Evolutionary conservation across 1,284 basidiomycete species (phyloP), one percentile per base, ranked within the genome.

Genomic region (Inonotus obliquus): DNA sequence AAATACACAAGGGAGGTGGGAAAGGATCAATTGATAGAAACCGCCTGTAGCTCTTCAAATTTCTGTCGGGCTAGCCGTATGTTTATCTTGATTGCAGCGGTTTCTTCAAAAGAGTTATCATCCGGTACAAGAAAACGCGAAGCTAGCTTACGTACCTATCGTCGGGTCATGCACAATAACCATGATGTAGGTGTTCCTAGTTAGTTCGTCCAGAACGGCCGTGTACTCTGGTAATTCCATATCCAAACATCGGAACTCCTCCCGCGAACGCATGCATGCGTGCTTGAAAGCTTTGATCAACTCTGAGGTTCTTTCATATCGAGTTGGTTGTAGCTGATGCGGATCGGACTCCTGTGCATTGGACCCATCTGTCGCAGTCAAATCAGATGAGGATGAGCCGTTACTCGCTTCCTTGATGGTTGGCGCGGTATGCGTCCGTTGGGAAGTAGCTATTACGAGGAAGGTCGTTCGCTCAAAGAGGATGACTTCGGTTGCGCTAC

Each of bases 401-500:
- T 76, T 69, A 11, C 69, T 59, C 48, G 71, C 38, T 19, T 59
- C 41, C 6, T 48, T 29, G 23, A 47, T 37, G 32, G 59, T 35
- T 9, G 55, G 4, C 66, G 35, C 10, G 65, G 63, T 2, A 68
- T 63, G 13, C 39, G 39, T 58, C 14, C 76, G 72, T 3, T 80
- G 76, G 27, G 86, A 89, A 7, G 88, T 89, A 4, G 93, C 94
- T 66, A 99, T 95, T 67, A 98, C 94, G 54, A 99, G 87, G 77
- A 99, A 99, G 17, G 97, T 99, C 2, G 94, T 96, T 57, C 91
- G 87, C 74, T 99, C 97, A 69, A 99, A 99, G 25, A 98, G 84
- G 63, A 99, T 89, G 56, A 96, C 94, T 74, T 99, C 97, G 1
- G 89, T 89, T 1, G 96, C 95, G 62, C 84, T 89, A 70, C 92